Percentiles rank a stretch among this genome's conserved stretches.
phyloP scores from a whole-genome alignment of 2,329 filamentous ascomycete species.

The Rachicladosporium sp. region DNA sequence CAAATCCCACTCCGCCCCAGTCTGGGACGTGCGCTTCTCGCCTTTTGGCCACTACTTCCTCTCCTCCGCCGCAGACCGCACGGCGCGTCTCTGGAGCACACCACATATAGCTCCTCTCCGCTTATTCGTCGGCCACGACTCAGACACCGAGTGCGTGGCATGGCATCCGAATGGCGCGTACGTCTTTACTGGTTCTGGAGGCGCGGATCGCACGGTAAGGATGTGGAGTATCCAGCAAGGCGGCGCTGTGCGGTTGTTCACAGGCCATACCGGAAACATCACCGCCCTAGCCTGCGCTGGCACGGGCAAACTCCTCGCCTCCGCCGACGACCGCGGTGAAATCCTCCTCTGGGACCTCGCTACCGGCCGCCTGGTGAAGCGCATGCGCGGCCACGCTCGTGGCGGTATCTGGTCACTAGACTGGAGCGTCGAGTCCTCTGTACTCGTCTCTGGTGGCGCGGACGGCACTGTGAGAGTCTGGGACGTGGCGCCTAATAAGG shows the following conservation, averaged over 20 bases:
- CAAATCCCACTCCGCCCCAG: conserved; percentile 80
- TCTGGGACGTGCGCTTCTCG: conserved; percentile 80
- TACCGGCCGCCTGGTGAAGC: conserved; percentile 77
- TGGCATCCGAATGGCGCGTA: conserved; percentile 95
- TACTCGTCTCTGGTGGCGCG: conserved; percentile 79
- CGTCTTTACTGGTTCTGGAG: conserved; percentile 69
- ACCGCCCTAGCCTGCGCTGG: conserved; percentile 75
- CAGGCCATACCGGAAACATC: conserved; percentile 79
- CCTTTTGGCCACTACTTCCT: conserved; percentile 94
- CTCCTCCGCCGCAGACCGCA: conserved; percentile 78
- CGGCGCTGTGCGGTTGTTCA: conserved; percentile 79
- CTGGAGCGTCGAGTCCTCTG: conserved; percentile 84
- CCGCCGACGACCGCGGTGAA: conserved; percentile 74
- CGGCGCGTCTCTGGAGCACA: conserved; percentile 80
- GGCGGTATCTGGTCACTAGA: conserved; percentile 87
- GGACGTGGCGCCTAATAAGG: conserved; percentile 58
- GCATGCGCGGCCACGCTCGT: conserved; percentile 85
- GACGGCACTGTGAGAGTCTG: conserved; percentile 89
- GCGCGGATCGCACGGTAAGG: conserved; percentile 77
- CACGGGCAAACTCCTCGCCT: conserved; percentile 82
- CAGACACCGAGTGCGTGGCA: conserved; percentile 76
- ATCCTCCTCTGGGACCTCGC: conserved; percentile 91
- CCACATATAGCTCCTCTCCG: conserved; percentile 83
- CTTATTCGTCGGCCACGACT: conserved; percentile 83
- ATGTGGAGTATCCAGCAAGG: conserved; percentile 96